Evolutionary conservation across 2,329 filamentous ascomycete species (phyloP).

Genomic region (Sclerotinia spermophila): DNA sequence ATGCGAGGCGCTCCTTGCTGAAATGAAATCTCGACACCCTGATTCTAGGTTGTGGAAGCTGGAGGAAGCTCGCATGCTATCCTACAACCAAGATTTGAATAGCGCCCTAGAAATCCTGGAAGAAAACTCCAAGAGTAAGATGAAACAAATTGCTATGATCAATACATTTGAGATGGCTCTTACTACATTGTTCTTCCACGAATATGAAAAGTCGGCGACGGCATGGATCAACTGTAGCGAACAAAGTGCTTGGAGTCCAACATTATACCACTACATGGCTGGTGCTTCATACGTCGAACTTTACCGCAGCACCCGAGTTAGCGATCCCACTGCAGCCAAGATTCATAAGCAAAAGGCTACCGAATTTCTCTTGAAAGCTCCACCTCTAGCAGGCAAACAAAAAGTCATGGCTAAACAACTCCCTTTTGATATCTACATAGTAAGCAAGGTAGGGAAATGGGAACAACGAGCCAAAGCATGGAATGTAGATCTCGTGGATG

Average conservation of each 20-base stretch:
- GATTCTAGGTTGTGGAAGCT: conserved; percentile 81
- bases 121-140: conserved; percentile 59
- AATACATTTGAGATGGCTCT: conserved; percentile 81
- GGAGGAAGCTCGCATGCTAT: conserved; percentile 77
- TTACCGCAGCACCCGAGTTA: conserved; percentile 61
- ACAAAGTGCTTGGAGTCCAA: conserved; percentile 87
- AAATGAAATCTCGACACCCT: conserved; percentile 76
- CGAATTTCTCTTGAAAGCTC: conserved; percentile 67
- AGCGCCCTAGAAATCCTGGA: conserved; percentile 64
- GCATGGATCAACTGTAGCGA: conserved; percentile 72
- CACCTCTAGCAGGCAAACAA: conserved; percentile 75
- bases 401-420: conserved; percentile 84
- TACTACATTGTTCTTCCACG: conserved; percentile 72
- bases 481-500: conserved; percentile 69
- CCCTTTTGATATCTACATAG: conserved; percentile 83
- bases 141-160: conserved; percentile 85
- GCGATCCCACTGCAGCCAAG: conserved; percentile 46
- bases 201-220: conserved; percentile 69
- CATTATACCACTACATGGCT: conserved; percentile 85
- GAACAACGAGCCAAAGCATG: conserved; percentile 68
- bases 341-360: conserved; percentile 62
- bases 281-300: conserved; percentile 75
- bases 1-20: conserved; percentile 62
- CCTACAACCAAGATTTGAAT: conserved; percentile 62
- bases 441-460: conserved; percentile 85